Base-by-base conservation (phyloP, 768 basidiomycete species). In the Sporobolomyces pararoseus region DNA sequence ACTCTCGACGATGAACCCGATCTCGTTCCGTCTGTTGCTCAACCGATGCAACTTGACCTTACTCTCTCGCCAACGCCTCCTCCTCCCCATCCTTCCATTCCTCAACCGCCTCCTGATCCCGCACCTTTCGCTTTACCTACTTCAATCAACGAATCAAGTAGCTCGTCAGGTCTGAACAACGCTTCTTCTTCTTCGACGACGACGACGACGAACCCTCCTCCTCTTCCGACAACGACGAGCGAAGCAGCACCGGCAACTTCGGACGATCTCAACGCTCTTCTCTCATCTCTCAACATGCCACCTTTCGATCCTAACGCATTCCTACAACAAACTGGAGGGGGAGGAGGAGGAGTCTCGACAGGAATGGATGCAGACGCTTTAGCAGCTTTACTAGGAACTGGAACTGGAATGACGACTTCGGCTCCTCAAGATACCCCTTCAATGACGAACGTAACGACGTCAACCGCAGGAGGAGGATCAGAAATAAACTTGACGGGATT, bases 1-100 rank as follows among this genome's bases (percentile, higher is more conserved):
- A 31, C 27, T 3, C 17, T 61, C 31, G 59, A 61, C 13, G 59
- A 49, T 35, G 59, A 61, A 5, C 29, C 23, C 39, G 9, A 9
- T 17, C n/a, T 25, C 46, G 17, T 21, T 39, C 25, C 4, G 3
- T 19, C 7, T 34, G 19, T 23, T 4, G 4, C 4, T 9, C 27
- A 59, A 49, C 13, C 29, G 31, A 61, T 49, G 4, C 13, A 61
- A 35, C 7, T 70, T 31, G 68, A 70, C 50, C 57, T 70, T 21
- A 70, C 68, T 25, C 50, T 64, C 12, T 70, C 68, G 7, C 68
- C 68, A 2, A 54, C 68, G 0, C 68, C 68, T 0, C 63, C 68
- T 14, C 50, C 68, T 1, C 55, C 68, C 16, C 42, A 55, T 29
- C 21, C 39, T 42, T 42, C n/a, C n/a, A n/a, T 31, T 31, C 58